Conservation (phyloP, 2,329 filamentous ascomycete species). For the Hypoxylon sp. region DNA sequence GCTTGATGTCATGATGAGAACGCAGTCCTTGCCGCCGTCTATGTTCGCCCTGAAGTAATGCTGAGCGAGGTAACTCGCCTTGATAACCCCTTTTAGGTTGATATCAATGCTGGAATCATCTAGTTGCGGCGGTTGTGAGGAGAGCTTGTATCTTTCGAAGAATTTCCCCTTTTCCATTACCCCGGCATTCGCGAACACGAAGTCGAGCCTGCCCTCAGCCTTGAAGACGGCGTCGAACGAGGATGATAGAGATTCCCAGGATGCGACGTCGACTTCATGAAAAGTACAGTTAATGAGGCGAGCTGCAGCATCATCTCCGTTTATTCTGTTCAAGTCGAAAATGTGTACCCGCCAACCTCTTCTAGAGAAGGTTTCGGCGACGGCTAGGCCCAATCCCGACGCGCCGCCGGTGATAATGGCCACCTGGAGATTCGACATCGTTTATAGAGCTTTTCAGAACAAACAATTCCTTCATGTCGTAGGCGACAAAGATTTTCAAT, state of each 20-base stretch:
- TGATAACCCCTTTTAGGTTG: constrained; percentile 55
- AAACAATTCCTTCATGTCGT: neutral
- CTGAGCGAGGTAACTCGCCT: constrained; percentile 56
- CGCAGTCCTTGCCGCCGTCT: constrained; percentile 38
- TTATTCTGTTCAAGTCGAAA: constrained; percentile 35
- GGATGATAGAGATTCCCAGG: constrained; percentile 38
- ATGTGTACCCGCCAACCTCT: constrained; percentile 46
- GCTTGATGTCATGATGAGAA: constrained; percentile 52
- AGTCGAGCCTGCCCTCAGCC: constrained; percentile 39
- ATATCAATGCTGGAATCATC: constrained; percentile 50
- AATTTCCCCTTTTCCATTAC: constrained; percentile 44
- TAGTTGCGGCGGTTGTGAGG: constrained; percentile 44
- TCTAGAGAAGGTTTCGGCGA: constrained; percentile 39
- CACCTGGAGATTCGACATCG: constrained; percentile 33
- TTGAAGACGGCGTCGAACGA: constrained; percentile 42
- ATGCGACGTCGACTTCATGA: constrained; percentile 39
- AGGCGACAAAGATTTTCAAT: neutral
- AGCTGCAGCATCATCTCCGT: neutral
- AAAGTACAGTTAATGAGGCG: constrained; percentile 16
- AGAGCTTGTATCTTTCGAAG: constrained; percentile 39
- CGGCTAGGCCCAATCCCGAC: constrained; percentile 47
- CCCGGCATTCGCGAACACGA: constrained; percentile 46
- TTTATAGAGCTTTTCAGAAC: neutral
- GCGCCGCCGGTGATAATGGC: constrained; percentile 47
- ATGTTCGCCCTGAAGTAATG: constrained; percentile 56